A percentile compares a stretch with the other conserved stretches of the same genome.
Evolutionary conservation across 116 monocot genomes (phyloP).

Genomic region (Trichopus zeylanicus): DNA sequence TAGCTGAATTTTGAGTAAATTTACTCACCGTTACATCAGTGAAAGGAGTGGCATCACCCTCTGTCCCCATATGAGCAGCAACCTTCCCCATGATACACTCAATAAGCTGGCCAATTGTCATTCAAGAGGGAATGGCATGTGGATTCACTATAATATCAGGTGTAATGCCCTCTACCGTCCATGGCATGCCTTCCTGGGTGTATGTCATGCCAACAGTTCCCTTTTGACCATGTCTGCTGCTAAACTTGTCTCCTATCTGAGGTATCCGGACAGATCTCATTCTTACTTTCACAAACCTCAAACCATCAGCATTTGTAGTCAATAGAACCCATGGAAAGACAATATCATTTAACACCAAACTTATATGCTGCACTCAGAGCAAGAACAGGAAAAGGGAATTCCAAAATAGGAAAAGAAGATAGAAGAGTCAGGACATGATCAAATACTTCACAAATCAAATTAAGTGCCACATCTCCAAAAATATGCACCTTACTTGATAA

Average conservation of each 20-base stretch:
- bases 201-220: conserved; percentile 99
- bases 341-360: neutral
- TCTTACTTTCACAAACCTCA: conserved; percentile 98
- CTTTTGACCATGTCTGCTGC: conserved; percentile 98
- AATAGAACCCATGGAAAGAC: conserved; percentile 56
- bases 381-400: too few species aligned
- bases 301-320: conserved; percentile 98
- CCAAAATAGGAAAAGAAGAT: conserved; percentile 1
- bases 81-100: conserved; percentile 99
- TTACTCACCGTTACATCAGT: conserved; percentile 89
- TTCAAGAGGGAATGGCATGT: conserved; percentile 99
- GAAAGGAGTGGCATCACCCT: conserved; percentile 99
- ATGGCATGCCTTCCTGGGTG: conserved; percentile 99
- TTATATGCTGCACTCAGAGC: neutral
- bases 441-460: neutral
- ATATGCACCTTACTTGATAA: neutral
- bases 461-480: neutral
- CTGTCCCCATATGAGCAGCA: conserved; percentile 99
- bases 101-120: conserved; percentile 99
- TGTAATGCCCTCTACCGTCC: conserved; percentile 99
- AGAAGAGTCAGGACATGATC: neutral
- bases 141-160: conserved; percentile 99
- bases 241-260: conserved; percentile 99
- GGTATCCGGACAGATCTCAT: conserved; percentile 96
- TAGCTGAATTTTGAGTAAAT: neutral